A percentile compares a stretch with the other conserved stretches of the same genome.
Conservation (phyloP, 2,329 filamentous ascomycete species). For the Nigrospora osmanthi region DNA sequence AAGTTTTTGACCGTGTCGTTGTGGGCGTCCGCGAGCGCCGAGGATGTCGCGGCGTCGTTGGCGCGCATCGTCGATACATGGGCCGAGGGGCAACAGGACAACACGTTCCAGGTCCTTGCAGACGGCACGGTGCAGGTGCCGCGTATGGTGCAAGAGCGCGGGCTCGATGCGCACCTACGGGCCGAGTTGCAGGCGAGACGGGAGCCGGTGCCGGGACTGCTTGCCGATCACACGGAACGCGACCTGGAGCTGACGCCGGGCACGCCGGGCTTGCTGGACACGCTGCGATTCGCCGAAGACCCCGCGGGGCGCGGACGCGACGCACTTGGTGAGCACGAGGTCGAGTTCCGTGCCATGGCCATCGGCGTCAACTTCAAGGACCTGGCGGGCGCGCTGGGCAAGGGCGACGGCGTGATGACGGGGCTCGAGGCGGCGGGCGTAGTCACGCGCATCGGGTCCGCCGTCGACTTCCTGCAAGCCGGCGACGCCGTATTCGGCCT, state of each 20-base stretch:
- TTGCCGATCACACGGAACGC: slow-evolving; percentile 1
- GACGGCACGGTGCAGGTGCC: slow-evolving; percentile 5
- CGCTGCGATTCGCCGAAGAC: slow-evolving; percentile 13
- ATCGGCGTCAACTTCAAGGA: slow-evolving; percentile 10
- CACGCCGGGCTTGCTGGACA: slow-evolving; percentile 9
- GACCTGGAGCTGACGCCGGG: slow-evolving; percentile 6
- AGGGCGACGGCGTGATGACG: slow-evolving; percentile 3
- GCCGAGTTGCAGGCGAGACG: slow-evolving; percentile 1
- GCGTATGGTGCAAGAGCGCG: slow-evolving; percentile 9
- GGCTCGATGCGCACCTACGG: slow-evolving; percentile 9
- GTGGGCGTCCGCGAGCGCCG: slow-evolving; percentile 2
- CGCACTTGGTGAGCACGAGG: slow-evolving; percentile 8
- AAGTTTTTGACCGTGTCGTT: slow-evolving; percentile 12
- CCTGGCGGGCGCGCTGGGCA: slow-evolving; percentile 6
- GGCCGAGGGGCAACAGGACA: slow-evolving; percentile 1
- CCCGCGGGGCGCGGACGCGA: not conserved
- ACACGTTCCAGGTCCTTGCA: slow-evolving; percentile 7
- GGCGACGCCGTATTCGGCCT: slow-evolving; percentile 15
- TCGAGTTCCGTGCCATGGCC: slow-evolving; percentile 13
- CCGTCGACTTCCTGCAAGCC: slow-evolving; percentile 4
- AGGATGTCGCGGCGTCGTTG: not conserved
- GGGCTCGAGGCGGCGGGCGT: slow-evolving; percentile 12
- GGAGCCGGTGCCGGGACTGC: not conserved
- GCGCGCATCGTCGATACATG: not conserved
- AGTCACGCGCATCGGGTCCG: slow-evolving; percentile 9